Base-by-base conservation (phyloP, 345 rosid species). In the Stellera chamaejasme region DNA sequence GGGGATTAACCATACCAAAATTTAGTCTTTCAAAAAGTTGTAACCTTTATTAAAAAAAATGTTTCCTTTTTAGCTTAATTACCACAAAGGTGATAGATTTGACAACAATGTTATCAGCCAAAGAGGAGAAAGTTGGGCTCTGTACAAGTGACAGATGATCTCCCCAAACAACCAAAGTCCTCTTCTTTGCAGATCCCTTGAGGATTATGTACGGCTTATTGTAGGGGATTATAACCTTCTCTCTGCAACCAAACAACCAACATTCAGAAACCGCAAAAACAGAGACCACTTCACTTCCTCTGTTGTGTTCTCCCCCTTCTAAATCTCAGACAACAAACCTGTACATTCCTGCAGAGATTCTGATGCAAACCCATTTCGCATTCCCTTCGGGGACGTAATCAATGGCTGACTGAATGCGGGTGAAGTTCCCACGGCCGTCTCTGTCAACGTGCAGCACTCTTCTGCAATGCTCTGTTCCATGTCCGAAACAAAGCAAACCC, bases 131-230 rank as follows among this genome's bases (percentile, higher is more conserved):
- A 42, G 98, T 88, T 45, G 93, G 79, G 72, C 82, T 75, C 46
- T 76, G 74, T 10, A 32, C 55, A 14, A 68, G 19, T 1, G 80
- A 61, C 1, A 56, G 25, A 50, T 83, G 83, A 43, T 82, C 93
- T 64, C 66, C 83, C 95, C 88, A 88, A 19, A 83, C 82, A 52
- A 92, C 73, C 19, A 28, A 48, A 16, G 93, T 92, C 3, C 10
- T 58, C 55, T 63, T 82, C 64, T 66, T 82, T 1, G 75, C 85
- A 27, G 63, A 71, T 65, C 95, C 98, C 45, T 69, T 71, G 0
- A 92, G 68, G 27, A 82, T 52, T 19, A 85, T 75, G 75, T 43
- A 77, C 10, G 90, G 93, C 61, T 86, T 92, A 2, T 88, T 80
- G 13, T 7, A 26, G 1, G 93, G 85, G 47, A 92, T 88, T 39